These are phyloP conservation scores for Pneumocystis carinii DNA, from an alignment of 1,139 yeast species.

Conservation along the genomic window DNA sequence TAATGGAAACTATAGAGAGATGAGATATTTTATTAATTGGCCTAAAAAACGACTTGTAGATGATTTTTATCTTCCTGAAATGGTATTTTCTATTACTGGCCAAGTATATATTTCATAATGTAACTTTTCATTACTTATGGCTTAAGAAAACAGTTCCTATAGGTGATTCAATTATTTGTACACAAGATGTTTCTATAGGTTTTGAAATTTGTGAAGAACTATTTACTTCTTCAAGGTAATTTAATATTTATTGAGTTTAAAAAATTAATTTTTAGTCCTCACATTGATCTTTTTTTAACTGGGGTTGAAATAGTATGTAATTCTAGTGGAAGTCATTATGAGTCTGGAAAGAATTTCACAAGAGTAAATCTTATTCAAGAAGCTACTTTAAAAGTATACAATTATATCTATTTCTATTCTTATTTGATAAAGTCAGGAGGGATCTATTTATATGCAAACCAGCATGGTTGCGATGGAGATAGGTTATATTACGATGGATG, in stretches of 20 bases:
- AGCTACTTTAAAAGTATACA: slow-evolving; percentile 39
- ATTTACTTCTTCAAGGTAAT: slow-evolving; percentile 53
- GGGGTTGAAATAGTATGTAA: slow-evolving; percentile 94
- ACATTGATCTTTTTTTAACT: slow-evolving; percentile 75
- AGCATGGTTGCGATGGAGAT: slow-evolving; percentile 97
- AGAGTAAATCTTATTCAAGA: slow-evolving; percentile 72
- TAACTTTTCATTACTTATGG: not conserved
- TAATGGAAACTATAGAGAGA: slow-evolving; percentile 94
- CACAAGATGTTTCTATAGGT: slow-evolving; percentile 77
- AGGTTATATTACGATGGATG: slow-evolving; percentile 93
- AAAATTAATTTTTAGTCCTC: slow-evolving; percentile 46
- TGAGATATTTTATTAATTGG: slow-evolving; percentile 97
- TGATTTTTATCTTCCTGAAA: slow-evolving; percentile 52
- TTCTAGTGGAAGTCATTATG: slow-evolving; percentile 94
- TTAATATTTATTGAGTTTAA: not conserved
- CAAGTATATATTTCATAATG: slow-evolving; percentile 26
- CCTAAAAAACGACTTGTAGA: slow-evolving; percentile 61
- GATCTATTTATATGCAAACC: slow-evolving; percentile 80
- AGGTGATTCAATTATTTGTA: slow-evolving; percentile 81
- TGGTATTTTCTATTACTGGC: slow-evolving; percentile 43
- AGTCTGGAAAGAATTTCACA: slow-evolving; percentile 72
- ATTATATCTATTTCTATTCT: not conserved
- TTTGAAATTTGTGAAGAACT: slow-evolving; percentile 96
- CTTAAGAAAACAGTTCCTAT: slow-evolving; percentile 37
- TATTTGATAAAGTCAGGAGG: slow-evolving; percentile 74